Evolutionary conservation across 2,329 filamentous ascomycete species (phyloP).

Genomic region (Cladorrhinum sp.): DNA sequence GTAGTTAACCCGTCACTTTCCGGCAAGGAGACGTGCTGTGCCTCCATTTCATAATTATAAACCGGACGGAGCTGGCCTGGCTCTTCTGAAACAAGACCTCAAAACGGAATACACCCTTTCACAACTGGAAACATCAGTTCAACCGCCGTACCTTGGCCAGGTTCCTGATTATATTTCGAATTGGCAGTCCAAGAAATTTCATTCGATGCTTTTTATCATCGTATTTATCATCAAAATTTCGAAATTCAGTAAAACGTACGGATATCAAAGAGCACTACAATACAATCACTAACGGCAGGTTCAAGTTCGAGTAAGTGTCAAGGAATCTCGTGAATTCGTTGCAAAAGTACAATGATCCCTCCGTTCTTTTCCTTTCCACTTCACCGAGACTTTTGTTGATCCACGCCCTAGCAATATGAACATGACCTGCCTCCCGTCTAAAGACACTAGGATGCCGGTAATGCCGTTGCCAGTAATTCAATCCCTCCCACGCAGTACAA

Average conservation of each 20-base stretch:
- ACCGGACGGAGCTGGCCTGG: not conserved
- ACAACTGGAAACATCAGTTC: no score
- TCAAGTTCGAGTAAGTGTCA: slow-evolving; percentile 11
- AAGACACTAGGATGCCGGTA: slow-evolving; percentile 21
- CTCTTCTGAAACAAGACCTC: not conserved
- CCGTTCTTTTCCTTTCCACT: slow-evolving; percentile 39
- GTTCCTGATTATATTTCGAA: not conserved
- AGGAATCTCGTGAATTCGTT: slow-evolving; percentile 57
- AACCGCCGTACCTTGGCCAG: not conserved
- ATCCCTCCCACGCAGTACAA: slow-evolving; percentile 52
- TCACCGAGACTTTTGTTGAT: slow-evolving; percentile 56
- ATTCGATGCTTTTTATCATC: no score
- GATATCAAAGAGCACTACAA: not conserved
- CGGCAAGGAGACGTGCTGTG: not conserved
- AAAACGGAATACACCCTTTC: not conserved
- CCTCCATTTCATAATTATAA: not conserved
- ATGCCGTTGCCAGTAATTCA: slow-evolving; percentile 54
- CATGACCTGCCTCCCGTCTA: slow-evolving; percentile 23
- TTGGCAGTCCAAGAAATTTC: no score
- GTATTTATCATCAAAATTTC: no score
- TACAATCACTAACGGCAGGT: slow-evolving; percentile 3
- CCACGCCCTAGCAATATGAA: slow-evolving; percentile 52
- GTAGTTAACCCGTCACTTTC: not conserved
- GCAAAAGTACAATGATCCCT: slow-evolving; percentile 55
- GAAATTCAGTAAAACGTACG: not conserved